These are phyloP conservation scores for Colletotrichum lentis DNA, from an alignment of 2,329 filamentous ascomycete genomes.

Conservation along the genomic window DNA sequence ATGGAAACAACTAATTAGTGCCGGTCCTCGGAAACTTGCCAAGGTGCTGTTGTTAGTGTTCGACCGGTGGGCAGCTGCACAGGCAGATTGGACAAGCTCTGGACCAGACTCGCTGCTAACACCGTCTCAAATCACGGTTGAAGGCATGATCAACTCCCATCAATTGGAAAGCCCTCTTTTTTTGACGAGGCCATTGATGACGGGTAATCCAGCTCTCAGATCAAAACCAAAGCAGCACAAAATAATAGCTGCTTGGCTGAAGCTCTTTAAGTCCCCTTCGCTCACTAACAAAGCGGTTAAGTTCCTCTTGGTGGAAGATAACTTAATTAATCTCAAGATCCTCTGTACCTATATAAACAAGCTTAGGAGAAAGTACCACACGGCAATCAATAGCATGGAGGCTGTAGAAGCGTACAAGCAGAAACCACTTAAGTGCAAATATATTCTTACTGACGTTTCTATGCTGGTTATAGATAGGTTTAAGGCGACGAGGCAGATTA, in stretches of 20 bases:
- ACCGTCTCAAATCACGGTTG: no score
- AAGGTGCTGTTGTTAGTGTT: no score
- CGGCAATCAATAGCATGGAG: constrained; percentile 46
- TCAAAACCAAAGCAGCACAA: background rate
- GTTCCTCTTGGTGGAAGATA: constrained; percentile 52
- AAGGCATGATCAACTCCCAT: no score
- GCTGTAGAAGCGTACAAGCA: constrained; percentile 44
- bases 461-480: constrained; percentile 66
- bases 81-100: no score
- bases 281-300: background rate
- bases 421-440: constrained; percentile 42
- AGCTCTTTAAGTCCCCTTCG: background rate
- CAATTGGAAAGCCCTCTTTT: background rate
- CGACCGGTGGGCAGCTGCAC: no score
- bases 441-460: constrained; percentile 58
- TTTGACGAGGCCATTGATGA: no score
- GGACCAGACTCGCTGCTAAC: no score
- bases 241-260: background rate
- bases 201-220: background rate
- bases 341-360: constrained; percentile 48
- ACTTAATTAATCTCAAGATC: constrained; percentile 50
- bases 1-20: no score
- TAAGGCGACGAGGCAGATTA: constrained; percentile 59
- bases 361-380: constrained; percentile 43
- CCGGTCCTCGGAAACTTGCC: no score